Evolutionary conservation across 257 asterid genomes (phyloP).

Genomic region (Solanum virginianum): DNA sequence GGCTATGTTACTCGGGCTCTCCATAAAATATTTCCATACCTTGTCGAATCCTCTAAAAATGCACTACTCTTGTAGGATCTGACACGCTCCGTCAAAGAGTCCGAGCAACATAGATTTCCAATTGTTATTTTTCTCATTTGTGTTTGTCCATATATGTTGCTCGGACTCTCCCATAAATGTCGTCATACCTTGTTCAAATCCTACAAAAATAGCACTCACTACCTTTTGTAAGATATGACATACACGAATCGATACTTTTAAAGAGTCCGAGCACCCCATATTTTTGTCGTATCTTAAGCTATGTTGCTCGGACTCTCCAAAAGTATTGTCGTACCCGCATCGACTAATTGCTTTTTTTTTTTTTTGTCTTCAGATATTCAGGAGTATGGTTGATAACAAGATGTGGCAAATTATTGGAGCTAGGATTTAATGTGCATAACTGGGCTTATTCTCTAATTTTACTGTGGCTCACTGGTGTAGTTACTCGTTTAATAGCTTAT

Average conservation of each 20-base stretch:
- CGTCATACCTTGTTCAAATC: not conserved
- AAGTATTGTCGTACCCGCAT: not conserved
- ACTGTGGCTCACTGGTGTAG: slow-evolving; percentile 43
- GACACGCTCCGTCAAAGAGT: not conserved
- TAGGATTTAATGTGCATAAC: slow-evolving; percentile 59
- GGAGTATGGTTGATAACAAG: slow-evolving; percentile 98
- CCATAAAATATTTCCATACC: too few relatives aligned
- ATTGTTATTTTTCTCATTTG: not conserved
- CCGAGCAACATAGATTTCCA: not conserved
- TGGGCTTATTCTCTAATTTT: slow-evolving; percentile 30
- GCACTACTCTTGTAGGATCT: not conserved
- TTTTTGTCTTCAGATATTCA: slow-evolving; percentile 26
- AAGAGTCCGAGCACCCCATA: not conserved
- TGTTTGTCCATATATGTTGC: not conserved
- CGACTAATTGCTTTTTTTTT: not conserved
- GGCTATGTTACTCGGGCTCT: not conserved
- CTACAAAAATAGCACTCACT: not conserved
- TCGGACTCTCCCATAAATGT: not conserved
- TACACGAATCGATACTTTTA: not conserved
- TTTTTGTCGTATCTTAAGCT: not conserved
- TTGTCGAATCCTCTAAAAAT: not conserved
- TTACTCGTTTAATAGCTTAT: slow-evolving; percentile 59
- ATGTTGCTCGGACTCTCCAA: not conserved
- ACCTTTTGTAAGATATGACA: not conserved
- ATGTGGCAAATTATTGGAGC: slow-evolving; percentile 58